phyloP scores from a whole-genome alignment of 2,329 filamentous ascomycete species.

The Alternaria panax region DNA sequence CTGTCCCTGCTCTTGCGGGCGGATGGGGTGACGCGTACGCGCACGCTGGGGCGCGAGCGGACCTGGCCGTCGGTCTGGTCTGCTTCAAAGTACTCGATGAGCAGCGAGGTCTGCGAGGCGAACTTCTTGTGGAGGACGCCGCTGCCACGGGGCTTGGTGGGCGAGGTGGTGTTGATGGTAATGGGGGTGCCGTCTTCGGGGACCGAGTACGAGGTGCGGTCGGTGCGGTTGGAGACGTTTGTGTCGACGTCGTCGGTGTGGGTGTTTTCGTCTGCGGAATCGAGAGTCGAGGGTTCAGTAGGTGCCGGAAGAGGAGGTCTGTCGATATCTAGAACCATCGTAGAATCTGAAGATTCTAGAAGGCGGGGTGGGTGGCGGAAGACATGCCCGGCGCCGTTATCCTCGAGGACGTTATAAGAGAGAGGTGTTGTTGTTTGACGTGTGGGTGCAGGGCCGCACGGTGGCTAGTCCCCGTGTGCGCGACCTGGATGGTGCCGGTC shows the following conservation, averaged over 20 bases:
- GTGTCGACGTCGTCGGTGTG: constrained; percentile 64
- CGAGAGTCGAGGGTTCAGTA: constrained; percentile 73
- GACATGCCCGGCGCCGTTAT: constrained; percentile 41
- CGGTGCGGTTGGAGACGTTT: constrained; percentile 72
- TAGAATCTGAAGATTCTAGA: constrained; percentile 43
- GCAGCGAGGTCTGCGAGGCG: constrained; percentile 82
- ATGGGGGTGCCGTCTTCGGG: constrained; percentile 89
- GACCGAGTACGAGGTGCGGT: constrained; percentile 77
- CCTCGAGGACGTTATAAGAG: constrained; percentile 16
- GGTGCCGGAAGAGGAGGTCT: constrained; percentile 76
- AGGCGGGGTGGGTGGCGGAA: constrained; percentile 32
- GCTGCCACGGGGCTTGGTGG: constrained; percentile 69
- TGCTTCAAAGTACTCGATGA: constrained; percentile 95
- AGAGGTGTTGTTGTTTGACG: constrained; percentile 6
- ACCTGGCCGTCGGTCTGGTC: constrained; percentile 68
- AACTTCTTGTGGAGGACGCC: constrained; percentile 57
- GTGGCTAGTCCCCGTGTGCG: constrained; percentile 39
- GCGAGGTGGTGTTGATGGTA: constrained; percentile 80
- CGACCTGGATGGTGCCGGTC: constrained; percentile 24
- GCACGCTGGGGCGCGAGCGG: constrained; percentile 80
- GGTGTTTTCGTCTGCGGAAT: constrained; percentile 63
- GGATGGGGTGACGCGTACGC: constrained; percentile 78
- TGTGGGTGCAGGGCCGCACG: constrained; percentile 20
- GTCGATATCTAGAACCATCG: constrained; percentile 55
- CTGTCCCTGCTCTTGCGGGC: constrained; percentile 59